Percentiles rank a stretch among this genome's conserved stretches.
phyloP scores from a whole-genome alignment of 768 basidiomycete genomes.

The Rhizopogon vinicolor region DNA sequence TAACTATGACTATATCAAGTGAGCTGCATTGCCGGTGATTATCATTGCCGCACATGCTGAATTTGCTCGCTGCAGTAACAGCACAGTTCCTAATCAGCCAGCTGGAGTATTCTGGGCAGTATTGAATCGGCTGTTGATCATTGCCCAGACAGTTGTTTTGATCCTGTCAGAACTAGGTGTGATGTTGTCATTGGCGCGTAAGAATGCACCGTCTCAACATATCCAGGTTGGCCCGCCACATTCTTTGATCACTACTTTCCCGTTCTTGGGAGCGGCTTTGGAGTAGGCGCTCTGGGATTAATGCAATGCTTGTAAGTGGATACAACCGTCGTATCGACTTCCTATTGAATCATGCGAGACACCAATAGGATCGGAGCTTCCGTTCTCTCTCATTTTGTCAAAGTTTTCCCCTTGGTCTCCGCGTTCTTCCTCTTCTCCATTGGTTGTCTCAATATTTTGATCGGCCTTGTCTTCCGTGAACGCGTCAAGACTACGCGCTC shows the following conservation, averaged over 20 bases:
- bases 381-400: slow-evolving; percentile 73
- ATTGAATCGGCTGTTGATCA: slow-evolving; percentile 78
- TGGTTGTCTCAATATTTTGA: slow-evolving; percentile 78
- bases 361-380: slow-evolving; percentile 55
- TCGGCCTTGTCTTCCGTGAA: slow-evolving; percentile 77
- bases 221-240: slow-evolving; percentile 57
- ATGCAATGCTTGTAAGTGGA: slow-evolving; percentile 74
- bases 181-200: slow-evolving; percentile 13
- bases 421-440: slow-evolving; percentile 83
- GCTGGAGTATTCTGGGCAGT: slow-evolving; percentile 93
- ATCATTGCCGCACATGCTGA: background rate
- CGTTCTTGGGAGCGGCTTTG: slow-evolving; percentile 81
- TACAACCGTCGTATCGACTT: background rate
- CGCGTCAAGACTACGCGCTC: slow-evolving; percentile 61
- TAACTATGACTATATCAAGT: slow-evolving; percentile 83
- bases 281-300: slow-evolving; percentile 82
- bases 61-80: slow-evolving; percentile 37
- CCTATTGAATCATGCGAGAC: background rate
- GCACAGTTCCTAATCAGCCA: slow-evolving; percentile 90
- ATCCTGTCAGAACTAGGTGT: slow-evolving; percentile 41
- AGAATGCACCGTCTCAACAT: background rate
- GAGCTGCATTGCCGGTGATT: slow-evolving; percentile 14
- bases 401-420: slow-evolving; percentile 80
- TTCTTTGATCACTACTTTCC: slow-evolving; percentile 92
- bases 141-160: slow-evolving; percentile 75